Conservation (phyloP, 768 basidiomycete species). For the Stropharia rugosoannulata region DNA sequence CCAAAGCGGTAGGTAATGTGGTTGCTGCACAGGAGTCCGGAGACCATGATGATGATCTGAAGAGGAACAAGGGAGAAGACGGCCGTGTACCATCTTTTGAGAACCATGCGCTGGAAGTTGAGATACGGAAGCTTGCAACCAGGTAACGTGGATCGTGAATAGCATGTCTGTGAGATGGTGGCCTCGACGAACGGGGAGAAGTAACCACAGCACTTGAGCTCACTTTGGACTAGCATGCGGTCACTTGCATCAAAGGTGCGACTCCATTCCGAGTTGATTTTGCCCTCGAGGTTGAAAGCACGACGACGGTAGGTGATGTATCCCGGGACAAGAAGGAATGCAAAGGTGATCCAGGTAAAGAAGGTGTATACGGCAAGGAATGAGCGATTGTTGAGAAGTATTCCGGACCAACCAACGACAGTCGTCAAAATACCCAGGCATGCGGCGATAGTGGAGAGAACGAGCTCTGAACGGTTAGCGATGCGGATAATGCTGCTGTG, state of each 20-base stretch:
- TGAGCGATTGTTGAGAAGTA: slow-evolving; percentile 81
- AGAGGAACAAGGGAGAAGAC: slow-evolving; percentile 67
- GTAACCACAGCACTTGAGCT: slow-evolving; percentile 78
- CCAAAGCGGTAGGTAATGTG: slow-evolving; percentile 87
- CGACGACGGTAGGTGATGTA: slow-evolving; percentile 76
- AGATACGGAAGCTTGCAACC: slow-evolving; percentile 74
- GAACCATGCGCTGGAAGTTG: slow-evolving; percentile 49
- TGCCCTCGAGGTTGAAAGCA: slow-evolving; percentile 64
- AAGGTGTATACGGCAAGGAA: slow-evolving; percentile 82
- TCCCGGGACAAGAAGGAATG: slow-evolving; percentile 69
- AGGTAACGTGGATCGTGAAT: slow-evolving; percentile 63
- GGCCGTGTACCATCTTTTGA: slow-evolving; percentile 62
- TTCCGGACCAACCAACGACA: slow-evolving; percentile 77
- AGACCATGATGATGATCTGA: slow-evolving; percentile 63
- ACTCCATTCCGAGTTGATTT: slow-evolving; percentile 77
- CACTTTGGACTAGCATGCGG: slow-evolving; percentile 67
- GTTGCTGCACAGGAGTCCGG: slow-evolving; percentile 69
- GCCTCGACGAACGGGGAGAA: slow-evolving; percentile 81
- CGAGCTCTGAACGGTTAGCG: slow-evolving; percentile 65
- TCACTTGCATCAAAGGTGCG: slow-evolving; percentile 53
- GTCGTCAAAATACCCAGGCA: slow-evolving; percentile 61
- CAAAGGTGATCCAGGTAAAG: slow-evolving; percentile 74
- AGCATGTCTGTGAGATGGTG: slow-evolving; percentile 70
- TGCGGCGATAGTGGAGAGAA: slow-evolving; percentile 69
- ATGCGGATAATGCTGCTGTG: slow-evolving; percentile 68